These are phyloP conservation scores for Homolaphlyctis polyrhiza DNA, from an alignment of 371 early-diverging fungal genomes.

Conservation along the genomic window DNA sequence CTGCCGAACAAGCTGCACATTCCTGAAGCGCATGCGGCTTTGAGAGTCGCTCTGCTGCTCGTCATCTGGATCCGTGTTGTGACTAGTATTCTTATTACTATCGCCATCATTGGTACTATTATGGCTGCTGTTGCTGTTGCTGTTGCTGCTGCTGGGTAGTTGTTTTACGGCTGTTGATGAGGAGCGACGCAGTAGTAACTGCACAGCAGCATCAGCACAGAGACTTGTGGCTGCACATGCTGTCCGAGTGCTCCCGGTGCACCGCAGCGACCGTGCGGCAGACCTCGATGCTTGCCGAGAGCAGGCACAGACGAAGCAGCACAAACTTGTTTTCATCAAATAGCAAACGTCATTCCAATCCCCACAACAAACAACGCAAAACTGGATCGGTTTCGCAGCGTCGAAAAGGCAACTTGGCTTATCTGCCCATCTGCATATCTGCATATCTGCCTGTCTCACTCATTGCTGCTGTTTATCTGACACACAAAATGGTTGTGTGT, in stretches of 20 bases:
- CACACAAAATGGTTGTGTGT: not conserved
- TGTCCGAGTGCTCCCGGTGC: no score
- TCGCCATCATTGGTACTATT: not conserved
- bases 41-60: not conserved
- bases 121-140: not conserved
- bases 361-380: no score
- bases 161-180: not conserved
- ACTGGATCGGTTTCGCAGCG: not conserved
- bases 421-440: not conserved
- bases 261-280: no score
- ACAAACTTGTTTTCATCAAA: no score
- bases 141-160: not conserved
- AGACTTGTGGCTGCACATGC: no score
- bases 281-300: no score
- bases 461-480: not conserved
- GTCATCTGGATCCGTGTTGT: no score
- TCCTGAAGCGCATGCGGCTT: not conserved
- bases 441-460: not conserved
- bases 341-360: no score
- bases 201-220: no score
- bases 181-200: no score
- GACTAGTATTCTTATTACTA: not conserved
- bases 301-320: no score
- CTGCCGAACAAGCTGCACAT: not conserved
- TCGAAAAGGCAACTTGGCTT: slow-evolving; percentile 1